Evolutionary conservation across 108 stramenopile genomes (phyloP), one percentile per base, ranked within the genome.

Genomic region (Cyclotella sp.): DNA sequence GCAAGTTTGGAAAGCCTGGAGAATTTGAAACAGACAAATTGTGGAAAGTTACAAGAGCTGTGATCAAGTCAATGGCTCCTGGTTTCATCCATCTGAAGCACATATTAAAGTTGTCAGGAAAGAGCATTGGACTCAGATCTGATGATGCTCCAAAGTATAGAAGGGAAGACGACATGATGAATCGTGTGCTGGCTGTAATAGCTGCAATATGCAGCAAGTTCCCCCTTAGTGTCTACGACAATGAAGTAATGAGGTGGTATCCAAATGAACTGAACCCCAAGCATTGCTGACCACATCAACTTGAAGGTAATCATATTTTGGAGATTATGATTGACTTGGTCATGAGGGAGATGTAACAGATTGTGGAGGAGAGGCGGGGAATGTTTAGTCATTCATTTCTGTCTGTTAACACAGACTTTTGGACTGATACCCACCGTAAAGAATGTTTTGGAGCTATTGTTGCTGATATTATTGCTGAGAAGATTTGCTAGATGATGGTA

Each of bases 11-110:
- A n/a, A 69, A 54, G 51, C 21, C n/a, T 9, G 46, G 28, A 15
- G 26, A 58, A 14, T 68, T 68, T 68, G 67, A 29, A 6, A 51
- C 67, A 51, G 67, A 53, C 16, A 61, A 61, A 39, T 39, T 61
- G 29, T 61, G 60, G 60, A 61, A 61, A 21, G 60, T 61, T 16
- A n/a, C 60, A 16, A 30, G 60, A 61, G 13, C 14, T 13, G 34
- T 61, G 14, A 21, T 61, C 34, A 39, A 61, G 60, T 39, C 15
- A 15, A 34, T 0, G 18, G 12, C 11, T 7, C 34, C 34, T 39
- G 60, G 60, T 13, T 30, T n/a, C 12, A 39, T 39, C 15, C 60
- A 34, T 39, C 34, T 34, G 2, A 39, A 39, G 14, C n/a, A 39
- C 60, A 30, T 61, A 13, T n/a, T 61, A 13, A 61, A 61, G 60